Evolutionary conservation across 305 asterid genomes (phyloP).

Genomic region (Nicotiana rustica): DNA sequence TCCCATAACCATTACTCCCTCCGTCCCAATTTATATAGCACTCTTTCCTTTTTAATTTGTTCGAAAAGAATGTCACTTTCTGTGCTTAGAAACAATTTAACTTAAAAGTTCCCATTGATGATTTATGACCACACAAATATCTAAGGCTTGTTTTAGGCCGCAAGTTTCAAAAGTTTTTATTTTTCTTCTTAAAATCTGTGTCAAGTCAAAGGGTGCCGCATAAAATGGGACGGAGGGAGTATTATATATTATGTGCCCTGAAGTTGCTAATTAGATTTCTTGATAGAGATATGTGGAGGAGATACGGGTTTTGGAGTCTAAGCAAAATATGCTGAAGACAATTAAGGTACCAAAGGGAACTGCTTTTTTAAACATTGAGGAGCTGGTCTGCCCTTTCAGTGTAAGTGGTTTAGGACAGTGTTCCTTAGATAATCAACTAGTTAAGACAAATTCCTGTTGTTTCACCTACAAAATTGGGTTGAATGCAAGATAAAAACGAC

Average conservation of each 20-base stretch:
- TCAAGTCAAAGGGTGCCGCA: neutral
- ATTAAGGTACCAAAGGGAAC: neutral
- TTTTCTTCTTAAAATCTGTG: neutral
- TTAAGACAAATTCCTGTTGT: slow-evolving; percentile 25
- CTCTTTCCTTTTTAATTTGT: neutral
- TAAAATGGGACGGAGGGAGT: no score
- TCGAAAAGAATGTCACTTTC: neutral
- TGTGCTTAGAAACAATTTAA: no score
- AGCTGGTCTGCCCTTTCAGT: slow-evolving; percentile 10
- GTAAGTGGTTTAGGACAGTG: slow-evolving; percentile 21
- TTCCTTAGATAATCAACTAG: neutral
- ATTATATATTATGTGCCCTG: neutral
- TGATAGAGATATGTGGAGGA: neutral
- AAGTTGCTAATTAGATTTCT: neutral
- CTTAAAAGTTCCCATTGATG: neutral
- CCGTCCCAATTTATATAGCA: neutral
- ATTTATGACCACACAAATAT: neutral
- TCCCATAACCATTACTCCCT: neutral
- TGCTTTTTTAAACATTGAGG: neutral
- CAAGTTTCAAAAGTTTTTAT: neutral
- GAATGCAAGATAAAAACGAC: slow-evolving; percentile 12
- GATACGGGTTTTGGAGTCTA: neutral
- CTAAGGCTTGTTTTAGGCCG: neutral
- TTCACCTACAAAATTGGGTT: slow-evolving; percentile 11
- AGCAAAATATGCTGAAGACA: neutral